Percentiles rank a stretch among this genome's conserved stretches.
These are phyloP conservation scores for Gonium pectorale DNA, from an alignment of 139 green algal species.

Conservation along the genomic window DNA sequence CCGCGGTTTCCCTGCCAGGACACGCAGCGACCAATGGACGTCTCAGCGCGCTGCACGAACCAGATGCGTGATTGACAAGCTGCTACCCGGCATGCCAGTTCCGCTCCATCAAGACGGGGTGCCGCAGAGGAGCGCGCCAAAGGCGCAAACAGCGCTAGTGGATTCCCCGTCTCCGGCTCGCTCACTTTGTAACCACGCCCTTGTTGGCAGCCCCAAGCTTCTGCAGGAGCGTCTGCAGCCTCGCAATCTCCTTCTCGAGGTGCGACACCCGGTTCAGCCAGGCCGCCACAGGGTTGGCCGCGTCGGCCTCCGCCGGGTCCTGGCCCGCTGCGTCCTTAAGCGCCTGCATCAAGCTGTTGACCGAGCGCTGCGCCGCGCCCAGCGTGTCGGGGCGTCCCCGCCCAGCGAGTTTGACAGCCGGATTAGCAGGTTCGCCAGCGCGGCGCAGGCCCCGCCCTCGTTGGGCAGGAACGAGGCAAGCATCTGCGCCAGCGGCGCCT, in stretches of 20 bases:
- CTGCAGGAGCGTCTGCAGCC: constrained; percentile 55
- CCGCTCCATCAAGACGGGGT: no score
- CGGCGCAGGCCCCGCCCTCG: constrained; percentile 7
- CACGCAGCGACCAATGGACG: no score
- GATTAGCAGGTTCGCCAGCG: constrained; percentile 30
- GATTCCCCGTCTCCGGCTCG: background rate
- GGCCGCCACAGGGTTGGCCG: background rate
- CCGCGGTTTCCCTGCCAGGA: constrained; percentile 58
- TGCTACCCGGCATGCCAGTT: no score
- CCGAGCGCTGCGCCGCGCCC: constrained; percentile 53
- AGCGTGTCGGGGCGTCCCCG: constrained; percentile 39
- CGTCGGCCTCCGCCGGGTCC: background rate
- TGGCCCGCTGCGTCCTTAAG: constrained; percentile 41
- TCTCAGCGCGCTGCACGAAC: no score
- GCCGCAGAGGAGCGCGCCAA: no score
- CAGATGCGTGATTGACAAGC: no score
- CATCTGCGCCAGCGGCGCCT: constrained; percentile 41
- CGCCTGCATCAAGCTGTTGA: constrained; percentile 42
- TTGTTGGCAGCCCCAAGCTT: constrained; percentile 47
- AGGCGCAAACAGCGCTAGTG: no score
- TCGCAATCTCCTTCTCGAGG: constrained; percentile 54
- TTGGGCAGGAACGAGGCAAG: constrained; percentile 43
- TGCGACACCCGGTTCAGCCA: constrained; percentile 45
- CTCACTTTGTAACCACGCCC: constrained; percentile 56
- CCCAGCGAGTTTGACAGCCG: constrained; percentile 33